Conservation (phyloP, 1,139 yeast species). For the Wickerhamomyces sp. region DNA sequence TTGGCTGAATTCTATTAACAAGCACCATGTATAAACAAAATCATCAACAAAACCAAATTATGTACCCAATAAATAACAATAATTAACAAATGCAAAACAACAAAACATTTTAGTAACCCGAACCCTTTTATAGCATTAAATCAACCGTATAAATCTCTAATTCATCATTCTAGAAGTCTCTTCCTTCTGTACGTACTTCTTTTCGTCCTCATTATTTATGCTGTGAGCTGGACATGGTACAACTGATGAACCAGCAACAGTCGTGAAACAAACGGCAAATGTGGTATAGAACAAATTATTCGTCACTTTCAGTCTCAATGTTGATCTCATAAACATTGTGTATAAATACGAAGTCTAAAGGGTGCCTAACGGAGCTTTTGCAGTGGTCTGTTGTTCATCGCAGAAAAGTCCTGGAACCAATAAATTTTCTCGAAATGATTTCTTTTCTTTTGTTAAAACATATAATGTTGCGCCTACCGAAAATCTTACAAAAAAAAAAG, state of each 20-base stretch:
- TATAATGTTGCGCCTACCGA: no score
- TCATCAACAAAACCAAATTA: not conserved
- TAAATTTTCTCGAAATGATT: no score
- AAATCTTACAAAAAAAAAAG: not conserved
- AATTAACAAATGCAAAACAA: not conserved
- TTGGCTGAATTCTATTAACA: slow-evolving; percentile 3
- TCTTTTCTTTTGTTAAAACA: no score
- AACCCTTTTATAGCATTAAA: slow-evolving; percentile 1
- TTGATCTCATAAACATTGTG: slow-evolving; percentile 33
- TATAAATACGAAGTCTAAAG: no score
- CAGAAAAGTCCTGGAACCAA: no score
- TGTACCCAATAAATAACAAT: slow-evolving; percentile 1
- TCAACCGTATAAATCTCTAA: no score
- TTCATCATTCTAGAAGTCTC: not conserved
- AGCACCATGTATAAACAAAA: not conserved
- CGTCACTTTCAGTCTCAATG: slow-evolving; percentile 31
- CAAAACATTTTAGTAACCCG: not conserved
- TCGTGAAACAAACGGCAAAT: slow-evolving; percentile 33
- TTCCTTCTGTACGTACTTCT: slow-evolving; percentile 11
- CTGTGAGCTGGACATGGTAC: slow-evolving; percentile 38
- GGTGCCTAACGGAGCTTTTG: no score
- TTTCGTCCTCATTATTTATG: slow-evolving; percentile 31
- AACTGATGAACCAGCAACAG: slow-evolving; percentile 34
- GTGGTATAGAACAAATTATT: slow-evolving; percentile 33
- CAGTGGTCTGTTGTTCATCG: no score